phyloP scores from a whole-genome alignment of 768 basidiomycete species.

The Mycena amicta region DNA sequence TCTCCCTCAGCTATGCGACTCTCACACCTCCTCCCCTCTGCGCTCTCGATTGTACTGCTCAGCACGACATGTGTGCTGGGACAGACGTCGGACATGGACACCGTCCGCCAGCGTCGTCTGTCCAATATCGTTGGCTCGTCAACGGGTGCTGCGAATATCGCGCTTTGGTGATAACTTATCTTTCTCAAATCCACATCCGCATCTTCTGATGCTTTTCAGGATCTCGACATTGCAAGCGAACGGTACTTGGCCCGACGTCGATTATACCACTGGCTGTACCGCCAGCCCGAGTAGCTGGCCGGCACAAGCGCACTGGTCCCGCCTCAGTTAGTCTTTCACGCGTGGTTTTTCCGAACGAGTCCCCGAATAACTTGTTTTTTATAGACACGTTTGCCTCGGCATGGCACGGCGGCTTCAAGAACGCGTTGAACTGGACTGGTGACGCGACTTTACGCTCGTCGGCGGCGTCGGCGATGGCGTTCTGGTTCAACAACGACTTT shows the following conservation, averaged over 20 bases:
- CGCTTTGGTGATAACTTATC: constrained; percentile 33
- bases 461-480: constrained; percentile 45
- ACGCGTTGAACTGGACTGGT: constrained; percentile 39
- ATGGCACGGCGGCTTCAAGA: constrained; percentile 50
- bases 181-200: background rate
- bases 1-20: background rate
- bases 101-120: constrained; percentile 39
- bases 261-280: constrained; percentile 55
- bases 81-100: constrained; percentile 32
- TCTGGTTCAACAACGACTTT: constrained; percentile 57
- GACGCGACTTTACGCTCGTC: constrained; percentile 35
- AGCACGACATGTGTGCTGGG: background rate
- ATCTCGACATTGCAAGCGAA: constrained; percentile 32
- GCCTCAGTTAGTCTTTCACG: constrained; percentile 37
- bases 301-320: constrained; percentile 53
- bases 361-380: background rate
- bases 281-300: constrained; percentile 62
- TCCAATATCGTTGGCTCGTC: constrained; percentile 43
- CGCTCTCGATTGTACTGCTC: background rate
- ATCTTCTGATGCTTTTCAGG: constrained; percentile 24
- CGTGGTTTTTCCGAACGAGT: background rate
- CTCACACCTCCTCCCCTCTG: background rate
- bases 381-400: constrained; percentile 51
- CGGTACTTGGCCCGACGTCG: constrained; percentile 50
- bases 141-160: constrained; percentile 40